phyloP scores from a whole-genome alignment of 2,329 filamentous ascomycete genomes.

The Alternaria sp. region DNA sequence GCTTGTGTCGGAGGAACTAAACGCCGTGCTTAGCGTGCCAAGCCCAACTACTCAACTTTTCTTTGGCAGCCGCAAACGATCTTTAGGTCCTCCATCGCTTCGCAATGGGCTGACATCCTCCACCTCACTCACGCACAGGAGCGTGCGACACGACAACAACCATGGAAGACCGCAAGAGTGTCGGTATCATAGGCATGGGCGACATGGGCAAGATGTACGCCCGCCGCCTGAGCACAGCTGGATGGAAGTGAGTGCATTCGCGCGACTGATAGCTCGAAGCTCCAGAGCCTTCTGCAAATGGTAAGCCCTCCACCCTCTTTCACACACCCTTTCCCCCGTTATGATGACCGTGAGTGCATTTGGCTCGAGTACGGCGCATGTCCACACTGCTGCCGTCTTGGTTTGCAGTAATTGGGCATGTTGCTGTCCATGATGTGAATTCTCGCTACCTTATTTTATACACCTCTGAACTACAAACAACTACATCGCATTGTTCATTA shows the following conservation, averaged over 20 bases:
- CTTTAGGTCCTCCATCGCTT: conserved; percentile 20
- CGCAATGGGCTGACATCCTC: conserved; percentile 43
- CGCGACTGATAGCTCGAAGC: conserved; percentile 25
- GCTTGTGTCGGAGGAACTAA: conserved; percentile 26
- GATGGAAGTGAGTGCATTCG: conserved; percentile 83
- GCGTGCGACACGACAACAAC: conserved; percentile 41
- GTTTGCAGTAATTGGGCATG: conserved; percentile 64
- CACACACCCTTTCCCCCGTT: conserved; percentile 38
- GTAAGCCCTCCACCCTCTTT: conserved; percentile 34
- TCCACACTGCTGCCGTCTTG: conserved; percentile 78
- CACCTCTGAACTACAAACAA: conserved; percentile 75
- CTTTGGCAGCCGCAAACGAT: conserved; percentile 21
- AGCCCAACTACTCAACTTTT: conserved; percentile 28
- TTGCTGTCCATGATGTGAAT: conserved; percentile 96
- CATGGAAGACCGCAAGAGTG: conserved; percentile 72
- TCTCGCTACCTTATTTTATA: conserved; percentile 95
- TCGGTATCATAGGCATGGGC: conserved; percentile 98
- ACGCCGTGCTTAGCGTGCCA: conserved; percentile 26
- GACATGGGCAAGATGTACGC: conserved; percentile 99
- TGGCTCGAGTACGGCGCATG: conserved; percentile 95
- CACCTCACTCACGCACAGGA: conserved; percentile 32
- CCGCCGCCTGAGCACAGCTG: conserved; percentile 83
- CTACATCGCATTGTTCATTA: conserved; percentile 31
- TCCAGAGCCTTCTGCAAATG: conserved; percentile 24
- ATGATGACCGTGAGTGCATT: conserved; percentile 99